Base-by-base conservation (phyloP, 1,284 basidiomycete genomes). In the Vanrija pseudolonga region DNA sequence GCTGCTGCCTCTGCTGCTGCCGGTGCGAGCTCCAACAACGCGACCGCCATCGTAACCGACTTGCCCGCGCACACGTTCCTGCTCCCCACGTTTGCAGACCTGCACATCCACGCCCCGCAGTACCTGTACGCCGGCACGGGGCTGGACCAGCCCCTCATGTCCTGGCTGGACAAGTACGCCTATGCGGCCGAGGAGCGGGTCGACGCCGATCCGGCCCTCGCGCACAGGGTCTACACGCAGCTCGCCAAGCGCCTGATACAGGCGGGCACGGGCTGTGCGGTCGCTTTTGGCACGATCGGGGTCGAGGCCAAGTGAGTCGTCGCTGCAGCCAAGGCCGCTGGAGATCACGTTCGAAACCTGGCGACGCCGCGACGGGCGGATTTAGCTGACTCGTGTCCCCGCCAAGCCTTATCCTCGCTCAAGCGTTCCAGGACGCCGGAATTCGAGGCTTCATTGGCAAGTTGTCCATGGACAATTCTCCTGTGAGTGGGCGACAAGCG, bases 71-170 rank as follows among this genome's bases (percentile, higher is more conserved):
- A 85, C 20, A 80, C 78, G 42, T 90, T 91, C 72, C 57, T 92
- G 37, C 62, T 88, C 6, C 89, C 89, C 0, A 83, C 84, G 0
- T 93, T 90, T 70, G 83, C 82, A 60, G 90, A 91, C 70, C 77
- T 89, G 9, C 89, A 91, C 68, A 79, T 91, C 0, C 90, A 93
- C 69, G 88, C 89, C 0, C 88, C 89, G 2, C 90, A 92, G 68
- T 90, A 87, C 68, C 79, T 90, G 38, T 91, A 90, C 59, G 86
- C 89, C 57, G 90, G 90, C 3, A 89, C 84, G 6, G 89, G 89
- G 0, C 80, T 91, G 6, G 87, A 92, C 67, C 80, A 89, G 4
- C 87, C 89, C 0, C 76, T 93, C 37, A 86, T 91, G 84, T 74
- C 88, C 65, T 92, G 90, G 90, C 78, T 90, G 5, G 79, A 88